Conservation (phyloP, 2,329 filamentous ascomycete species). For the Neopestalotiopsis sp. region DNA sequence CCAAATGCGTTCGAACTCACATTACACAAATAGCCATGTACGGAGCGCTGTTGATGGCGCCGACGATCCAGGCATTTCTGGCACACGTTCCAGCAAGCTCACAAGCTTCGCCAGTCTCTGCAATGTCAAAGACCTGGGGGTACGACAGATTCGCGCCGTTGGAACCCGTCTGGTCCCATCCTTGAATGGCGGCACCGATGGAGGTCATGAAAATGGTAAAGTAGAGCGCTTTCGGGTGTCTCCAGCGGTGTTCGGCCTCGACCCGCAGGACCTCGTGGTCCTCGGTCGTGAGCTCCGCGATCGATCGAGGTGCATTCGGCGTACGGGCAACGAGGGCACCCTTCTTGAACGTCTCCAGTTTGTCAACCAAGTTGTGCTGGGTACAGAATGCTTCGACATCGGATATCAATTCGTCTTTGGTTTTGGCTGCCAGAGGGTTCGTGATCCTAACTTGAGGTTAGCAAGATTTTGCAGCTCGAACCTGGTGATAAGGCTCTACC, state of each 20-base stretch:
- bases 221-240: background rate
- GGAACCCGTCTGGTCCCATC: slow-evolving; percentile 2
- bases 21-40: background rate
- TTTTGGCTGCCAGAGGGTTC: background rate
- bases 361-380: background rate
- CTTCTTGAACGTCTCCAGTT: background rate
- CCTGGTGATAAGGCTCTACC: background rate
- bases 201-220: background rate
- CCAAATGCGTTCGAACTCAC: background rate
- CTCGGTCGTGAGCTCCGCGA: background rate
- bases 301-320: background rate
- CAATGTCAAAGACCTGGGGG: slow-evolving; percentile 1
- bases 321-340: background rate
- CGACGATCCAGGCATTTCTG: slow-evolving; percentile 4
- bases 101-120: background rate
- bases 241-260: background rate
- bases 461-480: background rate
- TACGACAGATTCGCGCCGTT: slow-evolving; percentile 1
- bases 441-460: background rate
- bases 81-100: background rate
- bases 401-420: background rate
- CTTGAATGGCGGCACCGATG: background rate
- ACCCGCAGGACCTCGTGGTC: background rate
- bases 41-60: background rate
- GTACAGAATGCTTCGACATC: background rate